Percentiles rank a stretch among this genome's conserved stretches.
These are phyloP conservation scores for Ustilago lituana DNA, from an alignment of 1,284 basidiomycete genomes.

Conservation along the genomic window DNA sequence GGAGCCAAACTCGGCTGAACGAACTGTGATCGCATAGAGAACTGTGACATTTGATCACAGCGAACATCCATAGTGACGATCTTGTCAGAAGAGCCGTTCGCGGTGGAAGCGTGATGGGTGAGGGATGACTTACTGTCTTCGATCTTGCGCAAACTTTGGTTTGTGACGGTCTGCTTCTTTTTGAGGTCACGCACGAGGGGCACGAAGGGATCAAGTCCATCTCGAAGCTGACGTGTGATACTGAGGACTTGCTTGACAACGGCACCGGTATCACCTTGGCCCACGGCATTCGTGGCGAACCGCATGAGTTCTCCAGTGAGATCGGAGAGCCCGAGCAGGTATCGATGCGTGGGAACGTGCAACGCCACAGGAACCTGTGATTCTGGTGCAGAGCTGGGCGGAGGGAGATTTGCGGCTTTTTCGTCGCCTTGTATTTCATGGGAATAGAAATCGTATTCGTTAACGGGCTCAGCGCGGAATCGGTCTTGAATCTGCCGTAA, in stretches of 20 bases:
- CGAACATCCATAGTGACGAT: not conserved
- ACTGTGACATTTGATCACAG: conserved; percentile 15
- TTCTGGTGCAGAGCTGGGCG: not conserved
- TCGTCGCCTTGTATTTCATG: not conserved
- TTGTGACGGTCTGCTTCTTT: conserved; percentile 88
- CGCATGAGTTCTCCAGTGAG: conserved; percentile 98
- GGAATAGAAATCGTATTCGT: conserved; percentile 25
- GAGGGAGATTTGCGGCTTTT: not conserved
- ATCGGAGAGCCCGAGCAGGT: conserved; percentile 90
- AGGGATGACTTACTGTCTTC: conserved; percentile 78
- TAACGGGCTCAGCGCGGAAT: conserved; percentile 19
- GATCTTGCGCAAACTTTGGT: conserved; percentile 87
- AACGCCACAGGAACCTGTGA: conserved; percentile 1
- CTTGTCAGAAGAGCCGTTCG: not conserved
- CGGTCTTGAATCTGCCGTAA: conserved; percentile 75
- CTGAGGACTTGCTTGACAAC: conserved; percentile 49
- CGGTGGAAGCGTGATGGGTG: not conserved
- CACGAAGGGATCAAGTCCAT: conserved; percentile 78
- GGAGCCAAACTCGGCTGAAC: conserved; percentile 48
- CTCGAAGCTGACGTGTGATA: conserved; percentile 47
- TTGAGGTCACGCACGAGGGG: conserved; percentile 77
- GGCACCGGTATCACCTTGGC: conserved; percentile 27
- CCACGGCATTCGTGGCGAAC: conserved; percentile 74
- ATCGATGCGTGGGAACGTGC: conserved; percentile 76
- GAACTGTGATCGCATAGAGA: conserved; percentile 53